Evolutionary conservation across 495 filamentous ascomycete species (phyloP).

Genomic region (Tricharina praecox): DNA sequence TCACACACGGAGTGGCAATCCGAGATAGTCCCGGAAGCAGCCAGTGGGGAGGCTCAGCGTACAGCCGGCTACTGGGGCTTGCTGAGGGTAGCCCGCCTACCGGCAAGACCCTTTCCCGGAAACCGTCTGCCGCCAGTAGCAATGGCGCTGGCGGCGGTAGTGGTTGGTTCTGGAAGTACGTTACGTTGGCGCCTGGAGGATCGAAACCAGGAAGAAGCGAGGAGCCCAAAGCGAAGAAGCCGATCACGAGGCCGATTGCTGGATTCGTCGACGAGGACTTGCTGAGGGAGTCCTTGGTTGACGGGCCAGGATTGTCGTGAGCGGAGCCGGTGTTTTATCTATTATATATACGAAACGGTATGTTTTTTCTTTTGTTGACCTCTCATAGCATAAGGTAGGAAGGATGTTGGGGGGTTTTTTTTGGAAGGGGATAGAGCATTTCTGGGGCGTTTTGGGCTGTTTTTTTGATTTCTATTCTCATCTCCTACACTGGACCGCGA

Average conservation of each 20-base stretch:
- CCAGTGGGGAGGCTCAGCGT: conserved; percentile 10
- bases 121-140: background rate
- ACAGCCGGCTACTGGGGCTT: conserved; percentile 16
- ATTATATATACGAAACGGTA: no score
- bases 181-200: conserved; percentile 2
- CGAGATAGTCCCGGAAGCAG: conserved; percentile 1
- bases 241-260: conserved; percentile 1
- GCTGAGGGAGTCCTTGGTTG: conserved; percentile 19
- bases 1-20: conserved; percentile 14
- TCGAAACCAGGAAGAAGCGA: conserved; percentile 6
- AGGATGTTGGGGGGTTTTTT: no score
- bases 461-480: no score
- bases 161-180: conserved; percentile 20
- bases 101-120: conserved; percentile 4
- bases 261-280: conserved; percentile 19
- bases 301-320: conserved; percentile 10
- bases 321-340: no score
- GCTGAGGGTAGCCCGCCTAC: conserved; percentile 3
- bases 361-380: no score
- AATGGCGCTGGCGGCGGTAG: conserved; percentile 4
- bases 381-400: no score
- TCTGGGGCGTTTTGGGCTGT: no score
- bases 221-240: conserved; percentile 2
- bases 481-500: no score
- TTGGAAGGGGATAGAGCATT: no score